Base-by-base conservation (phyloP, 352 stramenopile species). In the Pythium volutum region DNA sequence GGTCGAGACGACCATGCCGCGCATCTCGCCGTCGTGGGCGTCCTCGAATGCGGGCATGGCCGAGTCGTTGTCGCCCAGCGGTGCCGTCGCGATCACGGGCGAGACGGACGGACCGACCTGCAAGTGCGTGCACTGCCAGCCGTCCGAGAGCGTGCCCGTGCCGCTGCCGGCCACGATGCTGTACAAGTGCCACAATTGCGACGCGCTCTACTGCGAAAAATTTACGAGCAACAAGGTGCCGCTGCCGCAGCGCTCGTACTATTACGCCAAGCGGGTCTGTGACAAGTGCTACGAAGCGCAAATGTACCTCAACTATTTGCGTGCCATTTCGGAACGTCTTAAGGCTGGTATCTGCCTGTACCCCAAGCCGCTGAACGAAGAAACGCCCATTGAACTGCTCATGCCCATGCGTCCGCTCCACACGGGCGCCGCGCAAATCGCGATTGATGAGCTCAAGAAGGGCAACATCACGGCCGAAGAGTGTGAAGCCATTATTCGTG, bases 271-370 rank as follows among this genome's bases (percentile, higher is more conserved):
- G 70, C 81, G 83, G n/a, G 84, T 96, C 18, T 96, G 87, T 49
- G 87, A 94, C 69, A 67, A 81, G 39, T 96, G 87, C 46, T 81
- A 91, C 56, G 79, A 94, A 42, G 79, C 83, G 27, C 87, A 96
- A 66, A 88, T 85, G 67, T 88, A 91, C 54, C 73, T 94, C 26
- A 91, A 94, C 56, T 91, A 93, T 54, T 67, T 96, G 41, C 87
- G 89, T 46, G 83, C 83, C 16, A 94, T 93, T 64, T 77, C 90
- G 36, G 81, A 96, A 59, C 77, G 88, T 46, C 73, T 96, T 42
- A 92, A 94, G 57, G 87, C 79, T 6, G 78, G 87, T 2, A 94
- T 93, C 26, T 96, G 87, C 48, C 63, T 96, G 55, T 95, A 96
- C 46, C 84, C 87, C 0, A 87, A 88, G 52, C 75, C 82, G n/a